Conservation (phyloP, 176 grass and related monocot genomes). For the Avena insularis region DNA sequence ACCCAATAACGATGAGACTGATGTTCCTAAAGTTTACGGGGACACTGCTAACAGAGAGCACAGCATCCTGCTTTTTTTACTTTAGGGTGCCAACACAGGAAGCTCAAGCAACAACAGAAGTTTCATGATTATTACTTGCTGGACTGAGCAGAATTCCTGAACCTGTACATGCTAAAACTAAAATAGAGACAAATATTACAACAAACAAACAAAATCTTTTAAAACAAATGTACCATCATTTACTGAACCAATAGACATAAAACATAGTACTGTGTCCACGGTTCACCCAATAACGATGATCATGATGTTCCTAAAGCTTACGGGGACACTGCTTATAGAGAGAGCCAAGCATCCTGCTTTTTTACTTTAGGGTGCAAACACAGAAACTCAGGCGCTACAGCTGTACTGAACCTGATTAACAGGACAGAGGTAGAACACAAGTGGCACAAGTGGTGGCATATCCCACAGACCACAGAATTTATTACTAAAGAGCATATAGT, state of each 20-base stretch:
- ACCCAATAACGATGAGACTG: conserved; percentile 54
- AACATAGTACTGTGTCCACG: conserved; percentile 33
- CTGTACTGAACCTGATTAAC: background rate
- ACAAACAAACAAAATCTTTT: background rate
- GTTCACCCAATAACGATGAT: conserved; percentile 73
- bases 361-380: conserved; percentile 24
- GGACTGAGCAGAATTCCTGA: background rate
- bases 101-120: background rate
- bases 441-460: background rate
- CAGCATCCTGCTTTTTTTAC: conserved; percentile 58
- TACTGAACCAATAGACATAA: conserved; percentile 61
- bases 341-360: conserved; percentile 52
- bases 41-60: conserved; percentile 29
- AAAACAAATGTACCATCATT: conserved; percentile 54
- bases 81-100: conserved; percentile 27
- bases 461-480: background rate
- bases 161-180: no score
- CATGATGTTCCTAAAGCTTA: conserved; percentile 60
- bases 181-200: background rate
- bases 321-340: conserved; percentile 38
- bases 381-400: background rate
- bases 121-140: background rate
- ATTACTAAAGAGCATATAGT: background rate
- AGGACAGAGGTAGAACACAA: background rate
- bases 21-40: conserved; percentile 62